Evolutionary conservation across 2,329 filamentous ascomycete genomes (phyloP), one percentile per base, ranked within the genome.

Genomic region (Sporothrix dimorphospora): DNA sequence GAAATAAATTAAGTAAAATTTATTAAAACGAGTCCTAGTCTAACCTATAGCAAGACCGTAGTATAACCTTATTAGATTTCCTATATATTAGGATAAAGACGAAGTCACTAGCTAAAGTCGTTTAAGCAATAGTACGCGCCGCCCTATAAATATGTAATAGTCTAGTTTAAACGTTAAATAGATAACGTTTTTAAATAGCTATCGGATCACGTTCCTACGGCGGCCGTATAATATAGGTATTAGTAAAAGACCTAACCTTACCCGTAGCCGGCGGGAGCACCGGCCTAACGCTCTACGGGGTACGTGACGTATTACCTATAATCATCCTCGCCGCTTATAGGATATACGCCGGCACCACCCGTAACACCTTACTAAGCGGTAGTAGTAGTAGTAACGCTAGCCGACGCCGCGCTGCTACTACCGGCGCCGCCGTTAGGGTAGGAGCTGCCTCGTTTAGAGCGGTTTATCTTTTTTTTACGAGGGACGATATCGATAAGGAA

Each of bases 401-500:
- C 87, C 83, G 55, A 85, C 84, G 55, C 90, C 86, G 76, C 94
- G 87, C 83, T 63, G 14, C 57, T 59, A 47, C 40, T 40, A 7
- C 30, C 63, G 14, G 61, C 34, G 4, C 24, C 68, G 34, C 45
- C 38, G 38, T 11, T 74, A 47, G 76, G 78, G 34, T 78, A 80
- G 47, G 85, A 81, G 74, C 89, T 86, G 9, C 87, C 84, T 75
- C 94, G 87, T 84, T 97, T 98, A 53, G 94, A 89, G 80, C 94
- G 94, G 27, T 92, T 90, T 12, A 92, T 88, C 47, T 95, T 94
- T 81, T 99, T 96, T 81, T 99, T 96, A 68, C 96, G 91, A 3
- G 96, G 96, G 6, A 99, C 96, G 74, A 99, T 99, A 80, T 99
- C 96, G 80, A 99, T 99, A 73, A 99, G 86, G 83, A 99, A 99